phyloP scores from a whole-genome alignment of 495 filamentous ascomycete genomes.

The Aspergillus taichungensis region DNA sequence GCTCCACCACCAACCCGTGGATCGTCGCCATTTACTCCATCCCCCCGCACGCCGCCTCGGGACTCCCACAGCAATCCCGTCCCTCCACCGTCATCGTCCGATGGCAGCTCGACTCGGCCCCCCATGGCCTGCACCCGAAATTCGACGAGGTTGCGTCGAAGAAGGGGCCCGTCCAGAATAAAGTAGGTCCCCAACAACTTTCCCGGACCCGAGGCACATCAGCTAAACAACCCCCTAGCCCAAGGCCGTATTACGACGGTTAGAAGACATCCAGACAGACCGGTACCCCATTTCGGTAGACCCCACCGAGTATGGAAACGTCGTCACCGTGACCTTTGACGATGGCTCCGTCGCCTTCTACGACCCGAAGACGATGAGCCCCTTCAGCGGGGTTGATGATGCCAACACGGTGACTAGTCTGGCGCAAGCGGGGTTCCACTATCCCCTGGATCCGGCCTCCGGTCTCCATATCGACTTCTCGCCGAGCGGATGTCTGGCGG shows the following conservation, averaged over 20 bases:
- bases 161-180: constrained; percentile 43
- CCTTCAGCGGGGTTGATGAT: constrained; percentile 54
- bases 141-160: constrained; percentile 66
- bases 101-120: constrained; percentile 62
- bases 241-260: constrained; percentile 51
- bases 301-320: constrained; percentile 54
- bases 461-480: constrained; percentile 63
- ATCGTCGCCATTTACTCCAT: constrained; percentile 67
- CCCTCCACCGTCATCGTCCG: constrained; percentile 60
- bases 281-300: constrained; percentile 62
- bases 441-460: constrained; percentile 35
- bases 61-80: constrained; percentile 48
- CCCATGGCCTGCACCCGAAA: constrained; percentile 54
- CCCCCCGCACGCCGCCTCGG: constrained; percentile 35
- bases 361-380: constrained; percentile 58
- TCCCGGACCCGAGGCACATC: constrained; percentile 5
- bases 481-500: constrained; percentile 61
- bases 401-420: constrained; percentile 55
- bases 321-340: constrained; percentile 59
- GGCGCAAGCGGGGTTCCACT: constrained; percentile 66
- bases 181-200: constrained; percentile 16
- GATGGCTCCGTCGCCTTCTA: constrained; percentile 74
- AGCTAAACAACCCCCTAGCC: constrained; percentile 32
- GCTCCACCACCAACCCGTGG: constrained; percentile 46
- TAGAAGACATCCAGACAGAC: constrained; percentile 54